Evolutionary conservation across 495 filamentous ascomycete genomes (phyloP).

Genomic region (Penicillium flavigenum): DNA sequence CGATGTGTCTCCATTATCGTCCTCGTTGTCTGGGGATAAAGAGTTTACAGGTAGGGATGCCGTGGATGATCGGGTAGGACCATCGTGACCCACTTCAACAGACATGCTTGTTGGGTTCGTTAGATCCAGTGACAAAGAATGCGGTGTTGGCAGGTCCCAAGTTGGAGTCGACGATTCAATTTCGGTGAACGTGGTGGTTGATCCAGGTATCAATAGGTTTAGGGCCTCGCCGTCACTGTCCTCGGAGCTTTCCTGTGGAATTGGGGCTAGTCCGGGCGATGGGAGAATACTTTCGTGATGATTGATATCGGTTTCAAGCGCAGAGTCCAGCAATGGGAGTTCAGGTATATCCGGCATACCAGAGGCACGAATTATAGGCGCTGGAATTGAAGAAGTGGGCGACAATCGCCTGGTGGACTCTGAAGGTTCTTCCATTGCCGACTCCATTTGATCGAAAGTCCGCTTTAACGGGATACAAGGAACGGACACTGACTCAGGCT

Average conservation of each 20-base stretch:
- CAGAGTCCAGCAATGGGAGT: neutral
- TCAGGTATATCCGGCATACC: neutral
- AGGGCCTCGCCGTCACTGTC: neutral
- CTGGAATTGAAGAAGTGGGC: too few species aligned
- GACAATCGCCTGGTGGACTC: neutral
- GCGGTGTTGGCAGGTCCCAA: neutral
- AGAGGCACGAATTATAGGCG: too few species aligned
- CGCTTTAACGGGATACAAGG: neutral
- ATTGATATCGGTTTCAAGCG: too few species aligned
- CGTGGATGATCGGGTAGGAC: neutral
- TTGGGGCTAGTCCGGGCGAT: slow-evolving; percentile 13
- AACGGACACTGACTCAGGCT: too few species aligned
- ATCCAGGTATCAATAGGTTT: too few species aligned
- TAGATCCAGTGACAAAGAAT: neutral
- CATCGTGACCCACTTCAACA: neutral
- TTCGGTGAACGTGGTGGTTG: neutral
- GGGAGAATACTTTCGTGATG: neutral
- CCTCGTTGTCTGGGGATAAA: neutral
- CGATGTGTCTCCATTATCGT: slow-evolving; percentile 8
- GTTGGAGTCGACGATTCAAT: neutral
- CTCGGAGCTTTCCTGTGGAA: slow-evolving; percentile 16
- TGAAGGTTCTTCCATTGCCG: neutral
- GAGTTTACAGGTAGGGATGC: neutral
- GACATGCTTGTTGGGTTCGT: neutral
- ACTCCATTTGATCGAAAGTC: slow-evolving; percentile 4